Conservation (phyloP, 129 eudicot species). For the Flaveria linearis region DNA sequence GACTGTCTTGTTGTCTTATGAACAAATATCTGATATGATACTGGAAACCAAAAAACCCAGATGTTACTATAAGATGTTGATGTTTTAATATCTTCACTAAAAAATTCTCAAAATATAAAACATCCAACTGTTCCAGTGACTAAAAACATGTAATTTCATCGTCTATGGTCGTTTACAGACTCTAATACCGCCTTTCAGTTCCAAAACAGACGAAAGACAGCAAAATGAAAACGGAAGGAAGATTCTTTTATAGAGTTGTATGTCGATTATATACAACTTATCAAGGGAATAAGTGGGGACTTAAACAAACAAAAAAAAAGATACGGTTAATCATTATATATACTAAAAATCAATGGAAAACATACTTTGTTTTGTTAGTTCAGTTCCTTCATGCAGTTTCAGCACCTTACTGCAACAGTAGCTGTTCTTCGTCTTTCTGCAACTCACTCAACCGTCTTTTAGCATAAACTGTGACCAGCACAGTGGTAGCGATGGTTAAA, state of each 20-base stretch:
- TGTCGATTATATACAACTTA: slow-evolving; percentile 31
- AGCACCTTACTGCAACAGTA: slow-evolving; percentile 46
- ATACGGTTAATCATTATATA: slow-evolving; percentile 16
- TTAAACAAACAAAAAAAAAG: slow-evolving; percentile 31
- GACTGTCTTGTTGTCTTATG: background rate
- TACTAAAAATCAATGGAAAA: slow-evolving; percentile 30
- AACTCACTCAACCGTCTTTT: slow-evolving; percentile 66
- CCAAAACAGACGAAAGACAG: background rate
- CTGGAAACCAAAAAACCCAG: background rate
- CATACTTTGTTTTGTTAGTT: slow-evolving; percentile 36
- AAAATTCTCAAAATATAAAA: background rate
- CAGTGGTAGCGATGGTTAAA: slow-evolving; percentile 54
- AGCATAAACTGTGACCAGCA: slow-evolving; percentile 63
- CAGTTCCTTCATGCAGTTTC: slow-evolving; percentile 14
- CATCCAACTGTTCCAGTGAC: background rate
- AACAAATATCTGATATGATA: background rate
- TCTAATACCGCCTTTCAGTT: background rate
- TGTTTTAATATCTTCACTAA: slow-evolving; percentile 4
- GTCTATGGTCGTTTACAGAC: no score
- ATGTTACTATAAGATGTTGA: background rate
- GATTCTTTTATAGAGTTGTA: slow-evolving; percentile 17
- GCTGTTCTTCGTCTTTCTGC: slow-evolving; percentile 69
- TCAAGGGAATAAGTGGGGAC: slow-evolving; percentile 10
- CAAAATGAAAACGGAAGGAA: slow-evolving; percentile 5
- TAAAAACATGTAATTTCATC: background rate